A percentile compares a stretch with the other conserved stretches of the same genome.
phyloP scores from a whole-genome alignment of 768 basidiomycete genomes.

The Cyclocybe aegerita region DNA sequence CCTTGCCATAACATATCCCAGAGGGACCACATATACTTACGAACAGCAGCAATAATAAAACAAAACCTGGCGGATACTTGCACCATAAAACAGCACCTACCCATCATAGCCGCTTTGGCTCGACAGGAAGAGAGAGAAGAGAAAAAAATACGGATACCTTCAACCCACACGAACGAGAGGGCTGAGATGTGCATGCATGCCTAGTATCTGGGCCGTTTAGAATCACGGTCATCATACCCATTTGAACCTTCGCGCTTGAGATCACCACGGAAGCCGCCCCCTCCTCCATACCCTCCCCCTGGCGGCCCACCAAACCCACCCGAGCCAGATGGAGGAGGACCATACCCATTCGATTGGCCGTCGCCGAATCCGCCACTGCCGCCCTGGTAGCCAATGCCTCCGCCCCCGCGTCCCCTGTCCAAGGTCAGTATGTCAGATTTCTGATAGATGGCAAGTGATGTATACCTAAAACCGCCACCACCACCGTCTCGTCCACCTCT shows the following conservation, averaged over 20 bases:
- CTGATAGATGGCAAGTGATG: constrained; percentile 1
- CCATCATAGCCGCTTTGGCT: constrained; percentile 18
- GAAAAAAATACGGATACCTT: constrained; percentile 17
- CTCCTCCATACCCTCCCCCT: constrained; percentile 40
- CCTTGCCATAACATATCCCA: constrained; percentile 9
- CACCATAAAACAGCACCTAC: constrained; percentile 15
- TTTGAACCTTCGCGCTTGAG: constrained; percentile 78
- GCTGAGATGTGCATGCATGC: constrained; percentile 28
- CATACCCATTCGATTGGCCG: constrained; percentile 51
- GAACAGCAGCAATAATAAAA: constrained; percentile 14
- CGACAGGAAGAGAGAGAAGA: constrained; percentile 20
- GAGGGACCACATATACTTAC: constrained; percentile 20
- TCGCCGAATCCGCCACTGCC: constrained; percentile 60
- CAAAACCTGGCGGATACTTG: constrained; percentile 22
- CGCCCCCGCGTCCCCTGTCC: constrained; percentile 60
- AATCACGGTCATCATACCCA: constrained; percentile 80
- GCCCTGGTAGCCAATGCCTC: constrained; percentile 66
- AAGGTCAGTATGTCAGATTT: constrained; percentile 12
- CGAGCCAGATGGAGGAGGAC: constrained; percentile 30
- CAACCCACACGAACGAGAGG: constrained; percentile 5
- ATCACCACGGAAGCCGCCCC: constrained; percentile 65
- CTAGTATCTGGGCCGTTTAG: constrained; percentile 82
- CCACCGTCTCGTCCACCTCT: constrained; percentile 44
- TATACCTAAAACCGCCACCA: constrained; percentile 55
- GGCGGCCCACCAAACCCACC: constrained; percentile 34